These are phyloP conservation scores for Williopsis jadinii DNA, from an alignment of 1,139 yeast genomes.

Conservation along the genomic window DNA sequence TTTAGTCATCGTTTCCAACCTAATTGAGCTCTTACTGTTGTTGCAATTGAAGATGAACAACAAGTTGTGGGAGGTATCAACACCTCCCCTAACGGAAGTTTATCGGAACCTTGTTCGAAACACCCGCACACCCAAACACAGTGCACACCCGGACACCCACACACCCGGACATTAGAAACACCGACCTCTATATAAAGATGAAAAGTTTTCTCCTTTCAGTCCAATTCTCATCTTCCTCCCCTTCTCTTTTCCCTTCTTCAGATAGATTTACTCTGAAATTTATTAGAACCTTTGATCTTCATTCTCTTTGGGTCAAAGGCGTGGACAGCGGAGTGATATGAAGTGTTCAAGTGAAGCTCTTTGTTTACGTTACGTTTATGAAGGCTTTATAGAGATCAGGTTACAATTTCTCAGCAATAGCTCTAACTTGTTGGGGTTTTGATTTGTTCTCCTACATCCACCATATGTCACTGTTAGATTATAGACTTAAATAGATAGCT, in stretches of 20 bases:
- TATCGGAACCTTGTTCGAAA: too few species aligned
- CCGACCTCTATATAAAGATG: background rate
- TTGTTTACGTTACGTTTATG: too few species aligned
- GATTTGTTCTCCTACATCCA: slow-evolving; percentile 8
- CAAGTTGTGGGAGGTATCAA: too few species aligned
- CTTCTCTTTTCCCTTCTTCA: slow-evolving; percentile 14
- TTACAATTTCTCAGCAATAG: too few species aligned
- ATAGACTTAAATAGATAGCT: background rate
- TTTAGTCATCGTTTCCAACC: background rate
- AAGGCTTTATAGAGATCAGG: too few species aligned
- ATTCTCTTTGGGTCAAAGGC: slow-evolving; percentile 38
- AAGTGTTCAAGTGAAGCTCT: slow-evolving; percentile 4
- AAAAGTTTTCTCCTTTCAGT: background rate
- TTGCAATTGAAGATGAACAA: too few species aligned
- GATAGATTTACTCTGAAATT: slow-evolving; percentile 38
- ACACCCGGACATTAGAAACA: background rate
- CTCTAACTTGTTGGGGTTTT: background rate
- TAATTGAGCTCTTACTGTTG: too few species aligned
- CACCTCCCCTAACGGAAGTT: too few species aligned
- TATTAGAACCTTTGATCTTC: slow-evolving; percentile 50
- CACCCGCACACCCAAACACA: background rate
- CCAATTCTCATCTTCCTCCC: slow-evolving; percentile 1
- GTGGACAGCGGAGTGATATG: slow-evolving; percentile 70
- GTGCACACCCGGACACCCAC: background rate
- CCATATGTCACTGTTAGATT: background rate